Evolutionary conservation across 306 rosid genomes (phyloP), one percentile per base, ranked within the genome.

Genomic region (Glycine latifolia): DNA sequence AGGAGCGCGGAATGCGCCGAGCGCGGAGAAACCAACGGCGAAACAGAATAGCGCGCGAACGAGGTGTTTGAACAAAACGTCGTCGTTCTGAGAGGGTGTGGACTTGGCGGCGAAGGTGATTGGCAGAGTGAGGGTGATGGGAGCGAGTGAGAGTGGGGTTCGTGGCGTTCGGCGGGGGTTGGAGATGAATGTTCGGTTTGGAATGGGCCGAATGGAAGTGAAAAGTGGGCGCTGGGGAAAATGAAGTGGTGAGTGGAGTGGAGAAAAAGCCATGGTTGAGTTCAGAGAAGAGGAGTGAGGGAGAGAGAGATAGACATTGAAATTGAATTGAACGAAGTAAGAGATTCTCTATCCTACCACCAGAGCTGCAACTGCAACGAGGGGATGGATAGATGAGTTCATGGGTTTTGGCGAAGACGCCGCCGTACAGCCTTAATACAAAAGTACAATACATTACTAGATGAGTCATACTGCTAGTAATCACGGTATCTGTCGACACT

Each of bases 1-100:
- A 72, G 83, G 83, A 79, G 39, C 71, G 41, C 81, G 85, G 79
- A 77, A 63, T 11, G 79, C 20, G 70, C 88, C 83, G 78, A 90
- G 20, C 6, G 92, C 85, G 65, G 91, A 68, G 68, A 86, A 86
- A 4, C 95, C 91, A 31, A 95, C 4, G 4, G 92, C 94, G 76
- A 89, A 78, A 50, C 92, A 95, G 33, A 92, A 83, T 37, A 91
- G 33, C n/a, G 89, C 78, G 54, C 82, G 84, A 14, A 80, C 70
- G 4, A 90, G 49, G 2, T 87, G 84, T 78, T 81, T 84, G 3
- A 61, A 75, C 44, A 88, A 16, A 82, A 69, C 75, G 67, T 9
- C 26, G 61, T 82, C 77, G 79, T 3, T 6, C 37, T 31, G 61
- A 8, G 37, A 3, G 55, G 61, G 14, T 55, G 52, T 35, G 52